These are phyloP conservation scores for Citrus sp. DNA, from an alignment of 345 rosid genomes.

Conservation along the genomic window DNA sequence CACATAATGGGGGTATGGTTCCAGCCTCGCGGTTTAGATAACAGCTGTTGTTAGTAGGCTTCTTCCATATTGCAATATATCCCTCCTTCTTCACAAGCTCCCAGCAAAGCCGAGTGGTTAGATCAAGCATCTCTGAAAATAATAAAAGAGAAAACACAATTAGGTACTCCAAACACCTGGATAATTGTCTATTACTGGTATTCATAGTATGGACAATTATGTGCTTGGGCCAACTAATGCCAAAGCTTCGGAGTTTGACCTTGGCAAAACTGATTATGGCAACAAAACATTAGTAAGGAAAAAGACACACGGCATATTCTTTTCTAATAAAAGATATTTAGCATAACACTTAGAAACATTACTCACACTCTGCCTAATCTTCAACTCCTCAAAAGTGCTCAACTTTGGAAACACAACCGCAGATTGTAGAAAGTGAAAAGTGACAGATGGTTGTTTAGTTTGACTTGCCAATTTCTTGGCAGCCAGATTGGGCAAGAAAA, in stretches of 20 bases:
- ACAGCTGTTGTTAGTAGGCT: conserved; percentile 77
- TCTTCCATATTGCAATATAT: conserved; percentile 90
- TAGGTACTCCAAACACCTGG: background rate
- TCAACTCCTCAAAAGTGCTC: background rate
- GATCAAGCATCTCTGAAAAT: conserved; percentile 81
- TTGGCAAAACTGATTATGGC: background rate
- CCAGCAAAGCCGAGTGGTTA: conserved; percentile 92
- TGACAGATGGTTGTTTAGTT: background rate
- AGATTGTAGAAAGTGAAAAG: background rate
- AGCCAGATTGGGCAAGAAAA: background rate
- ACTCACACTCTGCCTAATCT: background rate
- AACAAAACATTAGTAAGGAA: background rate
- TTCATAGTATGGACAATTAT: background rate
- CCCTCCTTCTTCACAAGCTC: conserved; percentile 91
- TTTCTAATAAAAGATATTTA: background rate
- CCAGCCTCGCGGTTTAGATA: conserved; percentile 71
- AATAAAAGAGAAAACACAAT: conserved; percentile 14
- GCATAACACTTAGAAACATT: background rate
- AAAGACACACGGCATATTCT: background rate
- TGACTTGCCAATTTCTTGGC: background rate
- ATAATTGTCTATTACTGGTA: background rate
- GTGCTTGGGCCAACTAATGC: background rate
- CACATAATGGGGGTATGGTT: conserved; percentile 70
- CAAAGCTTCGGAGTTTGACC: background rate
- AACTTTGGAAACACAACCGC: background rate